Conservation (phyloP, 306 rosid genomes). For the Amphicarpaea edgeworthii region DNA sequence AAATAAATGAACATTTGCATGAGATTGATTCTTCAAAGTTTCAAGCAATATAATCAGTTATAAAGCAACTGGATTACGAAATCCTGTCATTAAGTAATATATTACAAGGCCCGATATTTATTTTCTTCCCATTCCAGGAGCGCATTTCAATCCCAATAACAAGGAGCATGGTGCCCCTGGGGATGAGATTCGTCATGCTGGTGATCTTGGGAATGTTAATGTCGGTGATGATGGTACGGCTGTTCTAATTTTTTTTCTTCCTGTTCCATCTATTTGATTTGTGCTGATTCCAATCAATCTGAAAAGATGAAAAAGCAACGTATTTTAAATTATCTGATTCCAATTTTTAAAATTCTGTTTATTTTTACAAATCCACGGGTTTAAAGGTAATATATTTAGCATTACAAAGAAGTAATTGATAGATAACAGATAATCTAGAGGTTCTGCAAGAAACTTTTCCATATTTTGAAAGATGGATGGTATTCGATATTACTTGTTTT, state of each 20-base stretch:
- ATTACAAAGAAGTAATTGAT: neutral
- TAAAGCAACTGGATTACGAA: neutral
- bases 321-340: neutral
- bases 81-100: conserved; percentile 6
- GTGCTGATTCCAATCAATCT: neutral
- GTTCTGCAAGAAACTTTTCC: neutral
- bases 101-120: conserved; percentile 8
- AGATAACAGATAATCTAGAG: neutral
- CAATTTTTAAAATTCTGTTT: neutral
- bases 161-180: conserved; percentile 93
- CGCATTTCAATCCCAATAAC: conserved; percentile 82
- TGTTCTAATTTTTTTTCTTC: neutral
- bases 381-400: neutral
- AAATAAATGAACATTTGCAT: neutral
- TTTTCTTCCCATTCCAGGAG: conserved; percentile 54
- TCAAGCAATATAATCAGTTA: conserved; percentile 14
- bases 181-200: conserved; percentile 88
- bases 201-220: conserved; percentile 90
- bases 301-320: neutral
- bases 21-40: conserved; percentile 2
- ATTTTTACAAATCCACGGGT: neutral
- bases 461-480: neutral
- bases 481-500: conserved; percentile 5
- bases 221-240: conserved; percentile 83
- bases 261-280: neutral